Base-by-base conservation (phyloP, 352 stramenopile genomes). In the Globisporangium perplexum region DNA sequence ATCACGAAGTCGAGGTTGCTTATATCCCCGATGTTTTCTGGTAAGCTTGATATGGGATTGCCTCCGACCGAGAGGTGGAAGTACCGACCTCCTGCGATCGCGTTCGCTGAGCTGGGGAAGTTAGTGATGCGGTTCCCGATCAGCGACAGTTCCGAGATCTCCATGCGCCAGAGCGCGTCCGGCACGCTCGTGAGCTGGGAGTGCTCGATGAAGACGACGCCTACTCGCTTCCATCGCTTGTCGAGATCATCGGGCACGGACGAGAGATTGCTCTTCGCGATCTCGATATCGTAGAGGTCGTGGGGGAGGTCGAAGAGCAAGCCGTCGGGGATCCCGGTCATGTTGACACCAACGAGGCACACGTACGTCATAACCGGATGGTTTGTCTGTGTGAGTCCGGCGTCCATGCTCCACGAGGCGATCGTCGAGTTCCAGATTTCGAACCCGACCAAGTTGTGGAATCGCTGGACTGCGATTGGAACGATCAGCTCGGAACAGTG, bases 361-460 rank as follows among this genome's bases (percentile, higher is more conserved):
- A 44, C 31, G 23, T 51, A 58, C 7, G 22, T 50, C 33, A 58
- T 6, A 1, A 38, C 24, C 26, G 52, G 52, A 42, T 72, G 65
- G 2, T 36, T 47, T 30, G 24, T 35, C 23, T 51, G 36, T 11
- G 61, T 66, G 11, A 72, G 26, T 20, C 52, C 66, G 17, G 65
- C 46, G 5, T 28, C 50, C 18, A 15, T 39, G 8, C 39, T n/a
- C 61, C 65, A 69, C 22, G 46, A 57, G 10, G 59, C 61, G 42
- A 72, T 60, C 1, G 61, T 67, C 28, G 57, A 65, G 42, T 72
- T 72, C 50, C 66, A 72, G 28, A 72, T 43, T 46, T 69, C 55
- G 17, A 72, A 42, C 3, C 61, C 60, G 39, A 64, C 31, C 17
- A 72, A 11, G 14, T 24, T 28, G 4, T 50, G 57, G 31, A 67